Base-by-base conservation (phyloP, 305 asterid genomes). In the Ruellia speciosa region DNA sequence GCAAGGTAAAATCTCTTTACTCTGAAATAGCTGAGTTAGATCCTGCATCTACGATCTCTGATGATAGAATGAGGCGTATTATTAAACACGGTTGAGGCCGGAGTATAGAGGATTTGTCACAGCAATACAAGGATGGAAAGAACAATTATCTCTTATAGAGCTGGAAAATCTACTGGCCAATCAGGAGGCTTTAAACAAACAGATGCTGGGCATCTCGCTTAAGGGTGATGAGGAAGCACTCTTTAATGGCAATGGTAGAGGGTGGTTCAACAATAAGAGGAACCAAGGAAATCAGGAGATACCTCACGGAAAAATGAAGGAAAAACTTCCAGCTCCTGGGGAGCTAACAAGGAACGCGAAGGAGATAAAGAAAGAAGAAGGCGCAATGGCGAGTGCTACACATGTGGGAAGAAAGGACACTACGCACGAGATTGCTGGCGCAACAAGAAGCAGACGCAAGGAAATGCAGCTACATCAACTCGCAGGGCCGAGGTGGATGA, bases 1-100 rank as follows among this genome's bases (percentile, higher is more conserved):
- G 58, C 13, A 72, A 63, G 18, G 64, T 72, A 41, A 67, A 59
- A 20, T 13, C 65, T 1, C 6, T 43, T 0, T 54, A 24, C 7
- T 46, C 20, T 6, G 59, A 54, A 5, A 54, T 54, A 14, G 33
- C 20, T 3, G 46, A 34, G 14, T 15, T 54, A 6, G 59, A 54
- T 54, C 59, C 59, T 0, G 24, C 31, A 9, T 20, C 19, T 34
- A 24, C 59, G 2, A 54, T 54, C n/a, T n/a, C n/a, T 54, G 59
- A 20, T 3, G 59, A 31, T 6, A 33, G 50, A 7, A 64, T 47
- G 34, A 49, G 18, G 11, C 14, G 37, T 7, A 48, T 43, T 5
- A 66, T 52, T 24, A 57, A 49, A 35, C 47, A 66, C 52, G 50
- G 19, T 43, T 66, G 54, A 40, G 31, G 15, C 65, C 4, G 0